Evolutionary conservation across 2,329 filamentous ascomycete species (phyloP), one percentile per base, ranked within the genome.

Genomic region (Aureobasidium zeae): DNA sequence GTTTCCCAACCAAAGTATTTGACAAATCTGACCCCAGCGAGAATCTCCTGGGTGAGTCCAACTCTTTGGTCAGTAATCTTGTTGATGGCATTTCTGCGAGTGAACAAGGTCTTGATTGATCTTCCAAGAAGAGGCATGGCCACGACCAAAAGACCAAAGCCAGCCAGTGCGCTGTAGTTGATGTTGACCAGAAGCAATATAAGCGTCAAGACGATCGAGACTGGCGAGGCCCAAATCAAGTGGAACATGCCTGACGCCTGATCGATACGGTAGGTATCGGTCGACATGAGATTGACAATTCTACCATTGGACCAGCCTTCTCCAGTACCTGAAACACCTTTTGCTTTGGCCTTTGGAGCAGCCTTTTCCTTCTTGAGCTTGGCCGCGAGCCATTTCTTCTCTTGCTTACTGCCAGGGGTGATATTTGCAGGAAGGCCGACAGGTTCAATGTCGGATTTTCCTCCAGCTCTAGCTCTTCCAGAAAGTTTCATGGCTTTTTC

Each of bases 1-100:
- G 75, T 81, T 60, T 96, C 89, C 89, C 89, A 96, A 6, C 87
- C 88, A 58, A 95, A 96, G 62, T 79, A 95, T 62, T 96, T 96
- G 64, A 96, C 89, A 57, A 96, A 95, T 19, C 88, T 77, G 17
- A 95, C 88, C 0, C 86, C 85, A 53, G 87, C 82, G 11, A 96
- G 58, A 39, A 96, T 94, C 59, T 96, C 89, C 58, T 95, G 88
- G 0, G 87, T 95, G 24, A 96, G 68, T 41, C 83, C 83, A 6
- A 96, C 88, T 50, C 89, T 78, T 64, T 93, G 84, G 59, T 96
- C 89, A 2, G 89, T 96, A 48, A 95, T 77, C 56, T 87, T 88
- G 71, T 95, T 96, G 69, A 96, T 95, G 21, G 63, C 70, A 53
- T 77, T 77, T 55, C 91, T 77, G 41, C 86, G 79, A 12, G 66